Conservation (phyloP, 1,139 yeast genomes). For the Arxiozyma slooffiae region DNA sequence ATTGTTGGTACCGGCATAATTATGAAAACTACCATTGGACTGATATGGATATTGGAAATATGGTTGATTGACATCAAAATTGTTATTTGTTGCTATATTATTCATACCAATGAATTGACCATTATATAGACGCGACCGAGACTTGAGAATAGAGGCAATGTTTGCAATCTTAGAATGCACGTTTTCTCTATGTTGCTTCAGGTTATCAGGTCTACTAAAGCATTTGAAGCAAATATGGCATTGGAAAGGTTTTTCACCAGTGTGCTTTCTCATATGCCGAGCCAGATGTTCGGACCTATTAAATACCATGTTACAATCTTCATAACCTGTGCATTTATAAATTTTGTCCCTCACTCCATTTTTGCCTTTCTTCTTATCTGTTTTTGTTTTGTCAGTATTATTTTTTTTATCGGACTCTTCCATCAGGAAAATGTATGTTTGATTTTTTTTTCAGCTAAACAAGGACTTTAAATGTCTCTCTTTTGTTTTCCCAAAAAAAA, state of each 20-base stretch:
- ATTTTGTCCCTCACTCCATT: slow-evolving; percentile 7
- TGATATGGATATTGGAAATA: no score
- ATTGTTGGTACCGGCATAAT: neutral
- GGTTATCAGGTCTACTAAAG: slow-evolving; percentile 76
- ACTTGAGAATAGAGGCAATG: slow-evolving; percentile 5
- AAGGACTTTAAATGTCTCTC: neutral
- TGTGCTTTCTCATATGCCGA: slow-evolving; percentile 83
- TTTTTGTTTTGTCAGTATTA: neutral
- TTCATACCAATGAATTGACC: neutral
- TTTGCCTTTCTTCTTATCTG: neutral
- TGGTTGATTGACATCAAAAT: no score
- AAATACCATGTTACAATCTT: slow-evolving; percentile 81
- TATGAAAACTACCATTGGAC: neutral
- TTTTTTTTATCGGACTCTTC: neutral
- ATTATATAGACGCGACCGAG: neutral
- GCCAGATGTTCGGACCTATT: slow-evolving; percentile 87
- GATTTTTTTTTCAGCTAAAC: no score
- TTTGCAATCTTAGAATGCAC: slow-evolving; percentile 51
- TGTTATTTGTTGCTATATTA: neutral
- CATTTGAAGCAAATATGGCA: slow-evolving; percentile 74
- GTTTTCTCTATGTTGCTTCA: slow-evolving; percentile 86
- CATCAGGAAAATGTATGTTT: neutral
- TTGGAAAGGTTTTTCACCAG: slow-evolving; percentile 90
- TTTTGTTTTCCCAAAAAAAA: neutral
- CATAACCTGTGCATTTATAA: slow-evolving; percentile 80